These are phyloP conservation scores for Cladosporium halotolerans DNA, from an alignment of 2,329 filamentous ascomycete species.

Conservation along the genomic window DNA sequence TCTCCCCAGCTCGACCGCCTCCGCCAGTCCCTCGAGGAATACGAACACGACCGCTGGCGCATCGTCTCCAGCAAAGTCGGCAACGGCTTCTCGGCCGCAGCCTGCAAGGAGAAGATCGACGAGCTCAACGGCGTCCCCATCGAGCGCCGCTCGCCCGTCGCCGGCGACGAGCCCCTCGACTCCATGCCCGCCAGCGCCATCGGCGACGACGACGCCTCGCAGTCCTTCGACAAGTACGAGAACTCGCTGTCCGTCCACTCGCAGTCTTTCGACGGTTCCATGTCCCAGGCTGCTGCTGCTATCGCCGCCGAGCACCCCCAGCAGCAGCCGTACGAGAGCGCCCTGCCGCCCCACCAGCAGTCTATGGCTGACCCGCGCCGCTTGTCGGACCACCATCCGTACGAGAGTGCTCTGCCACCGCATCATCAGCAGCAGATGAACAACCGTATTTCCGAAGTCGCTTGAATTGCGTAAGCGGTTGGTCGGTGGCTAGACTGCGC, in stretches of 20 bases:
- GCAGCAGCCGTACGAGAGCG: conserved; percentile 1
- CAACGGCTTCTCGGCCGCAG: conserved; percentile 77
- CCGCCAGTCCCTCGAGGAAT: conserved; percentile 69
- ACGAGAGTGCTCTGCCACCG: not conserved
- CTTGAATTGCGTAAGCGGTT: not conserved
- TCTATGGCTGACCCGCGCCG: not conserved
- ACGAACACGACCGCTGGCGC: conserved; percentile 89
- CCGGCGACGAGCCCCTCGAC: conserved; percentile 17
- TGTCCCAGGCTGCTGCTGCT: not conserved
- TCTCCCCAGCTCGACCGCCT: conserved; percentile 65
- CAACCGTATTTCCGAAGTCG: conserved; percentile 8
- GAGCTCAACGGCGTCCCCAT: conserved; percentile 42
- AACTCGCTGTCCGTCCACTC: conserved; percentile 9
- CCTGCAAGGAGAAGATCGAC: conserved; percentile 74
- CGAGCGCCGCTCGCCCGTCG: conserved; percentile 6
- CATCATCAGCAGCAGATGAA: not conserved
- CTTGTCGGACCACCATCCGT: conserved; percentile 2
- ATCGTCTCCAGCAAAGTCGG: conserved; percentile 88
- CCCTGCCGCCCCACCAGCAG: not conserved
- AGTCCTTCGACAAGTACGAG: conserved; percentile 8
- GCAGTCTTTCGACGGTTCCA: not conserved
- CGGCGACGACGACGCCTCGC: conserved; percentile 5
- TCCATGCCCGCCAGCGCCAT: conserved; percentile 7
- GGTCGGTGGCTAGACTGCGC: too few relatives aligned
- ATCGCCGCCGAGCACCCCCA: not conserved